Evolutionary conservation across 2,329 filamentous ascomycete species (phyloP), one percentile per base, ranked within the genome.

Genomic region (Juglanconis oblonga): DNA sequence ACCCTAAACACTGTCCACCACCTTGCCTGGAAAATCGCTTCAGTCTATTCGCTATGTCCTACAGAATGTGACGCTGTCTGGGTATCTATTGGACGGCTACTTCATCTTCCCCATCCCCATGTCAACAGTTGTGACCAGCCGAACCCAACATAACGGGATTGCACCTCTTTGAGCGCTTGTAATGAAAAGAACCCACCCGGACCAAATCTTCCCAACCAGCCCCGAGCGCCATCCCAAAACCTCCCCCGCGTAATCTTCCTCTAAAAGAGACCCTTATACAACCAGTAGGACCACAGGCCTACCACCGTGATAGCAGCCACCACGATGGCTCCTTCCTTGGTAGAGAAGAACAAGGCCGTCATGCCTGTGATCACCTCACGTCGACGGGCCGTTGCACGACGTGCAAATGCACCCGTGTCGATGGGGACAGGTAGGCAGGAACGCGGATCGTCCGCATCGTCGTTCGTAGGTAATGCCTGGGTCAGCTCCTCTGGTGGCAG

Each of bases 331-430:
- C 81, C 81, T 64, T 82, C 74, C 63, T 73, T 76, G 10, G 83
- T 85, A 64, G 81, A 80, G 72, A 81, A 83, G 45, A 85, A 68
- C 49, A 83, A 74, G 72, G 83, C 81, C 53, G 78, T 77, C 79
- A 80, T 84, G 7, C 83, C 83, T 2, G 80, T 77, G 51, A 80
- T 66, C 32, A 78, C 64, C 69, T 83, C 81, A 63, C 73, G 76
- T 63, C 72, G 70, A 54, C 80, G 71, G 24, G 79, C 81, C 9
- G 74, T 74, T 17, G 71, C 73, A 32, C 83, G 75, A 57, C 81
- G 75, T 49, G 78, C 76, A 81, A 83, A 85, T 2, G 82, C 78
- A 62, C 83, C 78, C 2, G 79, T 76, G 64, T 86, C 81, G 52
- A 86, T 76, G 50, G 81, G 76, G 11, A 81, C 74, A 1, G 82